Evolutionary conservation across 108 stramenopile species (phyloP), one percentile per base, ranked within the genome.

Genomic region (Phaeodactylum tricornutum): DNA sequence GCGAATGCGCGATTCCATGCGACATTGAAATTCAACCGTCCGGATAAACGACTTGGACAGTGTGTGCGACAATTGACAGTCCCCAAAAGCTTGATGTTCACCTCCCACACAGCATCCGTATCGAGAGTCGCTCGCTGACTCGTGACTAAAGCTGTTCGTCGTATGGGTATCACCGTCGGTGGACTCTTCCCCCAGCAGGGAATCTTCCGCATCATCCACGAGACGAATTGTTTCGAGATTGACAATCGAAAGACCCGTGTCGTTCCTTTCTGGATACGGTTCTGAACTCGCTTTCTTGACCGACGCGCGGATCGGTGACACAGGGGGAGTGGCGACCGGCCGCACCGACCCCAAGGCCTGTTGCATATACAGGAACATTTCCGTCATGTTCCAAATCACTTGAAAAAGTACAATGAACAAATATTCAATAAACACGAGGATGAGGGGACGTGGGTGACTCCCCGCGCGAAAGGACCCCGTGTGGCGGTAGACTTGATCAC

Each of bases 401-500:
- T 47, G 40, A 36, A 72, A 65, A 15, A 72, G 17, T 8, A 66
- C 22, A 14, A 75, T 33, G 41, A 69, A 57, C 4, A 75, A 0
- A 19, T 20, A 43, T 43, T 69, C 75, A 4, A 76, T 50, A 19
- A 64, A 15, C 1, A 57, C 40, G 37, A 64, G 43, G 1, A 63
- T 30, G 7, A 50, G 45, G 2, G 75, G 69, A 30, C 75, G 44
- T 33, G 69, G 65, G 29, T 58, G 45, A 42, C 50, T 59, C 3
- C 75, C 75, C 1, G 43, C 56, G 7, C 48, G 15, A 35, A 77
- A 77, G 0, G 71, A 72, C 17, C 55, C 45, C 39, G 61, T 43
- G 9, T 71, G 66, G 28, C 29, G 15, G 34, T 68, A 76, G 12
- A 31, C 55, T 20, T 28, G 32, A 53, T 77, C 75, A 22, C 75